Evolutionary conservation across 768 basidiomycete genomes (phyloP).

Genomic region (Leccinum aurantiacum): DNA sequence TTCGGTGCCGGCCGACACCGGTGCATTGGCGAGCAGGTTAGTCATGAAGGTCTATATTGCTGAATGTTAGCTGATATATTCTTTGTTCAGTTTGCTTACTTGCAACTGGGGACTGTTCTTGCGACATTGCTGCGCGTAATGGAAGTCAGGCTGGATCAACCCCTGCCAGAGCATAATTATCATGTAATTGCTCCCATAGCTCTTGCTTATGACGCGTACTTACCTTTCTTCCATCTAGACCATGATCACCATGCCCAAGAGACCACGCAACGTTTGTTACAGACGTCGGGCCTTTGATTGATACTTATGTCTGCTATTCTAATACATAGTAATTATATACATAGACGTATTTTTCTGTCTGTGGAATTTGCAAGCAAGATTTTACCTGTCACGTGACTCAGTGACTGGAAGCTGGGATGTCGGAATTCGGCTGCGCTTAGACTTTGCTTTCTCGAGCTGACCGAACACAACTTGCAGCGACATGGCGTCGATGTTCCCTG

Average conservation of each 20-base stretch:
- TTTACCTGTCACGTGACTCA: neutral
- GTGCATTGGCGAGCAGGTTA: slow-evolving; percentile 88
- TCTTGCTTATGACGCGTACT: slow-evolving; percentile 6
- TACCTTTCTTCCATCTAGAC: slow-evolving; percentile 50
- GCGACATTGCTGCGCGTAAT: slow-evolving; percentile 73
- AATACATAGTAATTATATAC: slow-evolving; percentile 3
- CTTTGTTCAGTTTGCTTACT: slow-evolving; percentile 76
- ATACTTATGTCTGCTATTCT: slow-evolving; percentile 10
- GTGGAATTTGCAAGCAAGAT: neutral
- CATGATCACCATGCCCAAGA: slow-evolving; percentile 89
- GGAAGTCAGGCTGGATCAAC: slow-evolving; percentile 62
- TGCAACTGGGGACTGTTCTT: slow-evolving; percentile 87
- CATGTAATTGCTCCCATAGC: slow-evolving; percentile 55
- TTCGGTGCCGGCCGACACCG: slow-evolving; percentile 97
- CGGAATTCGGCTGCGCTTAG: neutral
- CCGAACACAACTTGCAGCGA: slow-evolving; percentile 2
- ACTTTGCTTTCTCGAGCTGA: neutral
- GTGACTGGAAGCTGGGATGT: neutral
- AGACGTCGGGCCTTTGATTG: slow-evolving; percentile 62
- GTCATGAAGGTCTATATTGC: slow-evolving; percentile 13
- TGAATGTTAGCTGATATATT: slow-evolving; percentile 5
- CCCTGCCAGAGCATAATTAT: slow-evolving; percentile 84
- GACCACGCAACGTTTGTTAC: slow-evolving; percentile 62
- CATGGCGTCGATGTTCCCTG: slow-evolving; percentile 73
- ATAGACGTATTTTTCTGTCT: slow-evolving; percentile 6